Conservation (phyloP, 768 basidiomycete genomes). For the Tricholomella constricta region DNA sequence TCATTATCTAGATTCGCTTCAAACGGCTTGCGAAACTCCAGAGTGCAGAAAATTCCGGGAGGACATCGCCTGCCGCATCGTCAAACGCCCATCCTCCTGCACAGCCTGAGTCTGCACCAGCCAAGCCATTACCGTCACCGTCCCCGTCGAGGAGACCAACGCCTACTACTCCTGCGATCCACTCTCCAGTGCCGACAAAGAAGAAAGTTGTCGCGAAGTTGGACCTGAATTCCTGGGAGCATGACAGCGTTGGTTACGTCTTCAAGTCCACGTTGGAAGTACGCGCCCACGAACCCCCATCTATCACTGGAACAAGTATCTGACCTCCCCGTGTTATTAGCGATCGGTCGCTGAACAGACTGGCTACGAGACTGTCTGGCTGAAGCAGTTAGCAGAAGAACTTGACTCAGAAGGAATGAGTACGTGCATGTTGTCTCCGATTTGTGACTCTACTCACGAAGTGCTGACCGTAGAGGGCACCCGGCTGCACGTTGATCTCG, state of each 20-base stretch:
- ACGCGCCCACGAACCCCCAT: constrained; percentile 27
- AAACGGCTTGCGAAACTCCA: constrained; percentile 90
- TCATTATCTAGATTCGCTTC: constrained; percentile 70
- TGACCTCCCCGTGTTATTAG: constrained; percentile 5
- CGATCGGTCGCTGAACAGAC: constrained; percentile 34
- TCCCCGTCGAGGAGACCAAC: constrained; percentile 30
- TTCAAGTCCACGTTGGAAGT: constrained; percentile 84
- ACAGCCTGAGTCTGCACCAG: constrained; percentile 29
- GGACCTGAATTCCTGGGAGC: constrained; percentile 69
- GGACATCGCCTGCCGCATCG: constrained; percentile 40
- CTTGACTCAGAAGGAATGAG: constrained; percentile 59
- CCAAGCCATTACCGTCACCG: constrained; percentile 39
- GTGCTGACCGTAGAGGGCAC: constrained; percentile 31
- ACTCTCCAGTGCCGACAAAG: constrained; percentile 42
- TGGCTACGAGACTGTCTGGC: constrained; percentile 76
- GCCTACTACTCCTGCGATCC: constrained; percentile 25
- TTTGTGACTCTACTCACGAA: constrained; percentile 1
- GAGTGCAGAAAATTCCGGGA: constrained; percentile 30
- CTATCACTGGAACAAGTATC: background rate
- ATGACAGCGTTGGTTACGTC: constrained; percentile 64
- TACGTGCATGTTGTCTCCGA: constrained; percentile 26
- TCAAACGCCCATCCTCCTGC: constrained; percentile 30
- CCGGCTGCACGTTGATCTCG: constrained; percentile 55
- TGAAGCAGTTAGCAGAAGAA: constrained; percentile 75
- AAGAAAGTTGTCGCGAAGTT: constrained; percentile 54